Evolutionary conservation across 2,329 filamentous ascomycete genomes (phyloP).

Genomic region (Didymella pinodella): DNA sequence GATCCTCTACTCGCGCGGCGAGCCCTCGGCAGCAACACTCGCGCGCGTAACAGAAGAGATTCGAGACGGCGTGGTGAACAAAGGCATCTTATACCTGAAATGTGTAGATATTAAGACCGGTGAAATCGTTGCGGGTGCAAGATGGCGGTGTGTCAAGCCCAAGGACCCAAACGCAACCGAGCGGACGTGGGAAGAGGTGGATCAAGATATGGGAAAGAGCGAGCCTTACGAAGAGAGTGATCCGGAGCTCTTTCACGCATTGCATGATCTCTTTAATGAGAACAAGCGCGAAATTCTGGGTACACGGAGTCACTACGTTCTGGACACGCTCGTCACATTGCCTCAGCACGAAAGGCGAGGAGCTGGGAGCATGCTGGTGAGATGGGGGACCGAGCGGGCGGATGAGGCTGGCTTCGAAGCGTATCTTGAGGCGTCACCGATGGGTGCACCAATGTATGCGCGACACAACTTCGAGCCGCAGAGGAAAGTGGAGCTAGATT

Average conservation of each 20-base stretch:
- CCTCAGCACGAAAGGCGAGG: slow-evolving; percentile 42
- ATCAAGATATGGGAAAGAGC: slow-evolving; percentile 29
- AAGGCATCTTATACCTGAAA: slow-evolving; percentile 40
- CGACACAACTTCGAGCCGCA: slow-evolving; percentile 42
- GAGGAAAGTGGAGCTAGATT: slow-evolving; percentile 39
- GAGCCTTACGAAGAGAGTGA: slow-evolving; percentile 44
- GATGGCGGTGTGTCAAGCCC: slow-evolving; percentile 39
- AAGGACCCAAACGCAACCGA: slow-evolving; percentile 24
- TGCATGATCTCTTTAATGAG: slow-evolving; percentile 34
- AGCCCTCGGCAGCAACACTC: slow-evolving; percentile 39
- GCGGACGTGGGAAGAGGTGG: slow-evolving; percentile 41
- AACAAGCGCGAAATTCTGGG: slow-evolving; percentile 39
- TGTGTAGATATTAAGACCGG: slow-evolving; percentile 38
- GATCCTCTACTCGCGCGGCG: slow-evolving; percentile 42
- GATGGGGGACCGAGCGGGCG: slow-evolving; percentile 44
- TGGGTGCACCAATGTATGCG: slow-evolving; percentile 47
- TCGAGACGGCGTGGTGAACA: slow-evolving; percentile 33
- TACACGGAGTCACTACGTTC: slow-evolving; percentile 33
- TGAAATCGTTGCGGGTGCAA: slow-evolving; percentile 42
- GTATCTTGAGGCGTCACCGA: slow-evolving; percentile 46
- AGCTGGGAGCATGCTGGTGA: slow-evolving; percentile 44
- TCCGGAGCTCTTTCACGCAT: slow-evolving; percentile 27
- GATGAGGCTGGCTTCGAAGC: slow-evolving; percentile 42
- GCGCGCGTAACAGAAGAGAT: slow-evolving; percentile 33
- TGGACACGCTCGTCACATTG: slow-evolving; percentile 46